These are phyloP conservation scores for Keithomyces neogunnii DNA, from an alignment of 2,329 filamentous ascomycete genomes.

Conservation along the genomic window DNA sequence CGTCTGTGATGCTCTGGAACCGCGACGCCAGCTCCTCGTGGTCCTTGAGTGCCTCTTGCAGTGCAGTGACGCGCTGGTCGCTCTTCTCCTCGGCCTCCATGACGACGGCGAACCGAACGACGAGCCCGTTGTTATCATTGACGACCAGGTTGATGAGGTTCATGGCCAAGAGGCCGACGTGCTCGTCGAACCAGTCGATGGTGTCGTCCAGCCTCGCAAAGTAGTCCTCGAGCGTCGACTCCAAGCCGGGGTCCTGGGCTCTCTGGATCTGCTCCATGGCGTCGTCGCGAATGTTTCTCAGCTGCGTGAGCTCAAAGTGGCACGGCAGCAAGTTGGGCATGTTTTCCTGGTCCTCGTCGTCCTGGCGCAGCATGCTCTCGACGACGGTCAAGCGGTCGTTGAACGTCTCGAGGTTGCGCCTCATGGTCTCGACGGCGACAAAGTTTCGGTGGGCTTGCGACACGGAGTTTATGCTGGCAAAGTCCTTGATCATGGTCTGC, in stretches of 20 bases:
- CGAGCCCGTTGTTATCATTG: slow-evolving; percentile 76
- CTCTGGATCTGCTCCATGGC: slow-evolving; percentile 92
- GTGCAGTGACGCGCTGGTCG: slow-evolving; percentile 79
- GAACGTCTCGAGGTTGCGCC: slow-evolving; percentile 80
- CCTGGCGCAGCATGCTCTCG: slow-evolving; percentile 69
- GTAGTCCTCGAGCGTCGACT: slow-evolving; percentile 80
- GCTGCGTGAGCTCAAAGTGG: slow-evolving; percentile 84
- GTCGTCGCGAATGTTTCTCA: slow-evolving; percentile 91
- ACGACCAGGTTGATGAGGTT: slow-evolving; percentile 85
- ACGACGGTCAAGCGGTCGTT: slow-evolving; percentile 67
- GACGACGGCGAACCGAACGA: slow-evolving; percentile 84
- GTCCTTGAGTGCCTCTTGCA: slow-evolving; percentile 91
- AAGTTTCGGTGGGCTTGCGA: slow-evolving; percentile 97
- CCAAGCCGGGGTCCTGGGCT: slow-evolving; percentile 62
- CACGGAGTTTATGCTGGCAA: slow-evolving; percentile 83
- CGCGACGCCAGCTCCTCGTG: slow-evolving; percentile 89
- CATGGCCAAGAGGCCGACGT: slow-evolving; percentile 79
- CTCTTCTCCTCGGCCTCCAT: slow-evolving; percentile 96
- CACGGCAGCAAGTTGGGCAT: slow-evolving; percentile 86
- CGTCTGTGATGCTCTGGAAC: slow-evolving; percentile 92
- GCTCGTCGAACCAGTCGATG: slow-evolving; percentile 92
- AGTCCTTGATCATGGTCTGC: slow-evolving; percentile 95
- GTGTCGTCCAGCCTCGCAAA: slow-evolving; percentile 80
- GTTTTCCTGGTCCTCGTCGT: slow-evolving; percentile 77
- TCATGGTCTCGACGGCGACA: slow-evolving; percentile 87